Evolutionary conservation across 2,329 filamentous ascomycete genomes (phyloP), one percentile per base, ranked within the genome.

Genomic region (Penicillium sumatraense): DNA sequence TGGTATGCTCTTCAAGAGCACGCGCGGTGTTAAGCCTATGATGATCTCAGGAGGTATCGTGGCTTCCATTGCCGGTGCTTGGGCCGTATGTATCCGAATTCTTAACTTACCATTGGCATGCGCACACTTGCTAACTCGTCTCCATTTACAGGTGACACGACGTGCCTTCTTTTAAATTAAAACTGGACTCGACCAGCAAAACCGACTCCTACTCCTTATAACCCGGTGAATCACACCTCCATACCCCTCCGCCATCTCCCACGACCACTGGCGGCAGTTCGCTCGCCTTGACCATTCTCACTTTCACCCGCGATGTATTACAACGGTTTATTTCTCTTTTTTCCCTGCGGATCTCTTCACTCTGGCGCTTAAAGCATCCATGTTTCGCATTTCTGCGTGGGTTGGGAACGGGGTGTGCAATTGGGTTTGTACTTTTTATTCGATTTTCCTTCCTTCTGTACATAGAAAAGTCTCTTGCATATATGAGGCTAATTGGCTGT

Each of bases 1-100:
- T 70, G 95, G 95, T 55, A 93, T 93, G 83, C 74, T 99, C 13
- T 99, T 99, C 80, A 98, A 97, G 83, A 96, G 93, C 75, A 98
- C 96, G 46, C 85, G 90, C 69, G 95, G 95, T 5, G 61, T 95
- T 58, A 85, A 90, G 75, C 93, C 92, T 29, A 98, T 98, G 93
- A 82, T 95, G 80, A 95, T 98, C 68, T 96, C 93, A 31, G 90
- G 92, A 60, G 91, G 88, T 66, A 88, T 99, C 63, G 93, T 98
- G 56, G 95, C 89, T 50, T 86, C 87, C 38, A 83, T 95, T 60
- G 96, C 95, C 52, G 92, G 90, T 62, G 84, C 80, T 57, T 99
- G 96, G 95, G 89, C 93, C 70, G 93, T 99, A 86, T 78, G 90
- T 86, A 55, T 41, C 31, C 47, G 49, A 8, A 14, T 35, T 41